phyloP scores from a whole-genome alignment of 2,329 filamentous ascomycete species.

The Trichoderma atroviride region DNA sequence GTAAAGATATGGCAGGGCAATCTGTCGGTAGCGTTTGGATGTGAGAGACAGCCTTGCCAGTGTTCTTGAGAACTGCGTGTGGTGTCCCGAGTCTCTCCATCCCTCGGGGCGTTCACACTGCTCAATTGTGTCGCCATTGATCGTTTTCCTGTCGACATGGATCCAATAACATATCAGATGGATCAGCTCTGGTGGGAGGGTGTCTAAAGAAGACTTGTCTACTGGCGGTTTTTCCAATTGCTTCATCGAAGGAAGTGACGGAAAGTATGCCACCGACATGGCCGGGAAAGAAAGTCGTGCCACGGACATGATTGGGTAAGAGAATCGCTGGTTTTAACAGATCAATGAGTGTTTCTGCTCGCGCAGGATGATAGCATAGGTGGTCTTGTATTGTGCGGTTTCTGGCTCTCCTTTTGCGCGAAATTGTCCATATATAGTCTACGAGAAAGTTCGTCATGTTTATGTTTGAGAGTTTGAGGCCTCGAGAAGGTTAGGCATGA shows the following conservation, averaged over 20 bases:
- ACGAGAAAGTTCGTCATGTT: background rate
- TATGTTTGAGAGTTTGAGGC: background rate
- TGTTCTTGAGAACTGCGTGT: conserved; percentile 25
- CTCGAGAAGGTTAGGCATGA: background rate
- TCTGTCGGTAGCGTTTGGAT: conserved; percentile 5
- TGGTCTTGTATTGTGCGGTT: background rate
- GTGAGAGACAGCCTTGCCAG: background rate
- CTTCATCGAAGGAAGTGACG: background rate
- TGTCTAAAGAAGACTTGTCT: background rate
- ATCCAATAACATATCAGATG: conserved; percentile 2
- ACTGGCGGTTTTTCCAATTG: background rate
- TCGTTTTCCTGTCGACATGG: background rate
- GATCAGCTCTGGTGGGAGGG: background rate
- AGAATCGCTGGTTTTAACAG: background rate
- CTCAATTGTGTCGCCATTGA: background rate
- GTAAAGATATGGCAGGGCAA: conserved; percentile 1
- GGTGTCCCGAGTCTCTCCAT: background rate
- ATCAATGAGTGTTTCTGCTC: background rate
- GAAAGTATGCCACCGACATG: background rate
- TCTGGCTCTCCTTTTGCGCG: background rate
- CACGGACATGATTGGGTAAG: background rate
- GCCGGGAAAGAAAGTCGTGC: background rate
- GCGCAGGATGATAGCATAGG: background rate
- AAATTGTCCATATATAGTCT: background rate
- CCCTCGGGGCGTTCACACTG: background rate